Evolutionary conservation across 108 stramenopile species (phyloP), one percentile per base, ranked within the genome.

Genomic region (Nitzschia sp.): DNA sequence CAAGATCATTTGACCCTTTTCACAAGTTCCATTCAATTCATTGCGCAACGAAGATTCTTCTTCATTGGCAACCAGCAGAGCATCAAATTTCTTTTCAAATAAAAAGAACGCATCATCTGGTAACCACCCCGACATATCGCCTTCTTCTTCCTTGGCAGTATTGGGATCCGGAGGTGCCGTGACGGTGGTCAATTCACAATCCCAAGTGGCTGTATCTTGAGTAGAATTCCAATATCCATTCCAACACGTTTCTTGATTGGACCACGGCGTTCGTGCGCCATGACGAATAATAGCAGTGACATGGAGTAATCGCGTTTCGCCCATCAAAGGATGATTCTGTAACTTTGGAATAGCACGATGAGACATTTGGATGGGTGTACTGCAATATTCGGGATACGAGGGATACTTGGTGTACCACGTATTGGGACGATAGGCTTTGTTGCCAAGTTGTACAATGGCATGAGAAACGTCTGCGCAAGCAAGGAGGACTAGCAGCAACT

Each of bases 1-100:
- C 18, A 76, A 33, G 1, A 96, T 46, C 30, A 96, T 67, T 69
- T 96, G 96, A 19, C 96, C 96, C 67, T 79, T 34, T 77, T 92
- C 88, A 77, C 96, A 96, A 15, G 93, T 96, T 29, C 96, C 92
- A 70, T 89, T 87, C 64, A 90, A 66, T 38, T 56, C 74, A 57
- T 83, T 82, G 53, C 48, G 3, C 45, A 76, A 55, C 18, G 49
- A 4, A 4, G 17, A 8, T 51, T 51, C 21, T n/a, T 57, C 57
- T 23, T 66, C 59, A 25, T 68, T 31, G 0, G 58, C 72, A 72
- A 45, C 38, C 15, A 51, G 33, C n/a, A 89, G 46, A 3, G 88
- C 89, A 74, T 88, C 87, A 57, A 90, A 93, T 3, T 72, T 36
- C 54, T 93, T 93, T 49, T 87, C 82, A 68, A 89, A 90, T 29